Evolutionary conservation across 345 rosid genomes (phyloP).

Genomic region (Eucalyptus cloeziana): DNA sequence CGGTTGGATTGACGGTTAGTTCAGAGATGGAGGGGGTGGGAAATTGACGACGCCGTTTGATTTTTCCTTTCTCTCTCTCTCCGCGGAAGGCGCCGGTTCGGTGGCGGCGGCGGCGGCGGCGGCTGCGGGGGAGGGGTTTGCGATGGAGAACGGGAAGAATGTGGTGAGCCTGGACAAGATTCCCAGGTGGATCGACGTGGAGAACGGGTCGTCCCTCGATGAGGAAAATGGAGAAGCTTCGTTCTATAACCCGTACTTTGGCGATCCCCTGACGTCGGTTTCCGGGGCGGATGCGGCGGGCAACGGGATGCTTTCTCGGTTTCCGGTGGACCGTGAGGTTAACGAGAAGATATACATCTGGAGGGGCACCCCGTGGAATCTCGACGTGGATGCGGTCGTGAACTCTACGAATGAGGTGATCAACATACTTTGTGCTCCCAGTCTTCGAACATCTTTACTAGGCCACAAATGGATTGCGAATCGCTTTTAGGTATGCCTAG

Average conservation of each 20-base stretch:
- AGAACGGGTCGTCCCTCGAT: conserved; percentile 37
- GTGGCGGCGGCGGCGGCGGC: neutral
- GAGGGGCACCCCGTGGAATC: conserved; percentile 98
- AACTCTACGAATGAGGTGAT: conserved; percentile 95
- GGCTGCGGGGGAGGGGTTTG: conserved; percentile 17
- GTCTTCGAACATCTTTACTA: neutral
- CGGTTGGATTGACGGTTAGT: neutral
- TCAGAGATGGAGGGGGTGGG: neutral
- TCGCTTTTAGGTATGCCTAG: neutral
- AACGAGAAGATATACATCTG: conserved; percentile 79
- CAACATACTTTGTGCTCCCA: neutral
- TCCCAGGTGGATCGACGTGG: conserved; percentile 90
- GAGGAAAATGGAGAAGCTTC: conserved; percentile 52
- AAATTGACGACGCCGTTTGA: neutral
- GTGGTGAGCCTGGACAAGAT: conserved; percentile 81
- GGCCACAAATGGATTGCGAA: neutral
- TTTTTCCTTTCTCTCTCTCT: neutral
- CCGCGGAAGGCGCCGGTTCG: neutral
- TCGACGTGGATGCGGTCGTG: conserved; percentile 96
- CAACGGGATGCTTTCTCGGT: conserved; percentile 59
- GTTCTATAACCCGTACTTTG: conserved; percentile 43
- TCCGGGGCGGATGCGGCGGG: conserved; percentile 35
- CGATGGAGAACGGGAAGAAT: conserved; percentile 47
- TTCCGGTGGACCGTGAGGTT: conserved; percentile 79
- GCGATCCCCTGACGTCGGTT: conserved; percentile 60